Evolutionary conservation across 257 asterid genomes (phyloP), one percentile per base, ranked within the genome.

Genomic region (Striga asiatica): DNA sequence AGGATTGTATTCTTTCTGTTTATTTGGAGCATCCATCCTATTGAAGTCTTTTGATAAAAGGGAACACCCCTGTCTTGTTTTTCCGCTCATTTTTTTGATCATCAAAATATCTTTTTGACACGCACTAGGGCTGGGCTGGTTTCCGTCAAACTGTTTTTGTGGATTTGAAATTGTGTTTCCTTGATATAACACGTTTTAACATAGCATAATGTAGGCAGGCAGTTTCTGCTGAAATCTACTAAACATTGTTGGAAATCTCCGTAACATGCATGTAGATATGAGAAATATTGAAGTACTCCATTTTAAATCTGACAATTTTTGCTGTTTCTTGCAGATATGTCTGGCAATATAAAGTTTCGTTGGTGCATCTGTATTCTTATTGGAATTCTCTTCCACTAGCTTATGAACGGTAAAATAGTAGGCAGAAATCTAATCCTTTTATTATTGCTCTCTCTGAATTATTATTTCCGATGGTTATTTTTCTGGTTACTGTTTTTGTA

Each of bases 321-420:
- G 32, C n/a, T 52, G 27, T 75, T 41, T 63, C 56, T 65, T 35
- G 68, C 95, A 92, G 99, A 75, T 57, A 68, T 69, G 83, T 85
- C 32, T 92, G 77, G 79, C 99, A 88, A 81, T 78, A 92, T 74
- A 92, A 92, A 81, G 69, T 88, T 65, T 56, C 76, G 27, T 62
- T 92, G 83, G 74, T 85, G 76, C 95, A 92, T 74, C 77, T 92
- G 71, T 92, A 92, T 80, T 82, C 99, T 58, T 71, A 71, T 68
- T 92, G 99, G 99, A 74, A 74, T 61, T 66, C 88, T 64, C 93
- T 92, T 67, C 94, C 97, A 34, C 62, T 81, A 60, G 94, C 99
- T 46, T 79, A 78, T 73, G 97, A 85, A 64, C 60, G 97, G 97
- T 92, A 77, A 62, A 19, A 20, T 60, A 52, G 29, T 63, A 18